phyloP scores from a whole-genome alignment of 768 basidiomycete species.

The Naganishia vaughanmartiniae region DNA sequence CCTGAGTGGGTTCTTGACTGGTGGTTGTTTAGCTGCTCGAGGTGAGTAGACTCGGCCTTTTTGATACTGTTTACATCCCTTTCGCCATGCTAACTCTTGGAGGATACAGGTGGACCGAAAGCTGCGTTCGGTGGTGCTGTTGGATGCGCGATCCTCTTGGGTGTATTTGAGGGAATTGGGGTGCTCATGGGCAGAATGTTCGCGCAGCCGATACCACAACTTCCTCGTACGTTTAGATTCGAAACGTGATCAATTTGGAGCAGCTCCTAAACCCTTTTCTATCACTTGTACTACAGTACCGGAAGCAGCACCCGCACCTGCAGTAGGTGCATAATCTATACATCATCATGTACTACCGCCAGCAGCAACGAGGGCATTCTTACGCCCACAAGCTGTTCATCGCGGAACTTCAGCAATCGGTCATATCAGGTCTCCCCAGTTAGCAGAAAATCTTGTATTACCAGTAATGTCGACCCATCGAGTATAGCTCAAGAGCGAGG shows the following conservation, averaged over 20 bases:
- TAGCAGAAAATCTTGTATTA: conserved; percentile 9
- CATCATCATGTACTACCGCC: background rate
- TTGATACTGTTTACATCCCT: background rate
- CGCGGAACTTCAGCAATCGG: background rate
- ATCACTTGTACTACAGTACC: conserved; percentile 27
- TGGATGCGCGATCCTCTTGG: conserved; percentile 91
- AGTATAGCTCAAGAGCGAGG: background rate
- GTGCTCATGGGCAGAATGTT: conserved; percentile 86
- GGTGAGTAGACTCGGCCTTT: conserved; percentile 63
- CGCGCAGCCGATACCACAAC: conserved; percentile 51
- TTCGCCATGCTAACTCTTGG: background rate
- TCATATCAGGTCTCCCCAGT: background rate
- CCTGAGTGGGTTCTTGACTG: conserved; percentile 96
- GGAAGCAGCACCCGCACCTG: conserved; percentile 34
- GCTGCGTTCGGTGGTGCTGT: conserved; percentile 88
- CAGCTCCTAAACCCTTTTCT: background rate
- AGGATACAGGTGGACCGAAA: conserved; percentile 75
- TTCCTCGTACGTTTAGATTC: conserved; percentile 42
- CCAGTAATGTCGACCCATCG: conserved; percentile 2
- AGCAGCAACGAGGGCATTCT: background rate
- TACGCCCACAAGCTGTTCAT: too few relatives aligned
- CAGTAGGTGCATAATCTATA: conserved; percentile 21
- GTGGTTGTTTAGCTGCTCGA: conserved; percentile 88
- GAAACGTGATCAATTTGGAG: background rate
- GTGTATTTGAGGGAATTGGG: conserved; percentile 63